Percentiles rank a stretch among this genome's conserved stretches.
Evolutionary conservation across 495 filamentous ascomycete genomes (phyloP).

Genomic region (Penicillium argentinense): DNA sequence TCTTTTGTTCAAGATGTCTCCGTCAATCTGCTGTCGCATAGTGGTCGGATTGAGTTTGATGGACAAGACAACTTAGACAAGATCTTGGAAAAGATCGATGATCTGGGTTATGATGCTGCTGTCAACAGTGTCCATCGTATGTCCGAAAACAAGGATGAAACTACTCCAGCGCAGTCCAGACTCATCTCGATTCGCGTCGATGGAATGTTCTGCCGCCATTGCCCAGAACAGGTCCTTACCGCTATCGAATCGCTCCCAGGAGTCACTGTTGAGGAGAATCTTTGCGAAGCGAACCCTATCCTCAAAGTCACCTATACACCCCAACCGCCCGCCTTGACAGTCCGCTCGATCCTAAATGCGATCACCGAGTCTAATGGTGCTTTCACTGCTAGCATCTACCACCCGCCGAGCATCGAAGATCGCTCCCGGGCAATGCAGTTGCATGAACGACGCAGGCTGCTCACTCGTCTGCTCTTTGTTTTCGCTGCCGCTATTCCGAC

Average conservation of each 20-base stretch:
- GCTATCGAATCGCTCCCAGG: conserved; percentile 53
- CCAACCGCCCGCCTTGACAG: conserved; percentile 65
- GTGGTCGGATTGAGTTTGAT: conserved; percentile 63
- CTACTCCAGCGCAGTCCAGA: conserved; percentile 37
- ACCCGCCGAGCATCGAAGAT: conserved; percentile 83
- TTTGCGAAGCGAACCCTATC: conserved; percentile 60
- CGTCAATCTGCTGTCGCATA: conserved; percentile 74
- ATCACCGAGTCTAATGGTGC: conserved; percentile 63
- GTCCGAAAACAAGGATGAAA: conserved; percentile 7
- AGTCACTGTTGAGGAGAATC: conserved; percentile 48
- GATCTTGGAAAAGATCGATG: conserved; percentile 71
- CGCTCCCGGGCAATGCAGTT: conserved; percentile 69
- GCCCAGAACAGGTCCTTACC: conserved; percentile 60
- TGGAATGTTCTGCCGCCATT: conserved; percentile 88
- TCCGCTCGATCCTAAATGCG: conserved; percentile 67
- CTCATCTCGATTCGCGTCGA: conserved; percentile 67
- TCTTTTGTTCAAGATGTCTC: conserved; percentile 62
- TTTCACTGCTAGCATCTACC: conserved; percentile 70
- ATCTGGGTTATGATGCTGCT: conserved; percentile 73
- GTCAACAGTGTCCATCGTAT: conserved; percentile 43
- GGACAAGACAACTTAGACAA: conserved; percentile 52
- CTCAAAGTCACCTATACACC: conserved; percentile 72
- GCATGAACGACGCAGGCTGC: conserved; percentile 59
- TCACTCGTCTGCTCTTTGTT: conserved; percentile 67
- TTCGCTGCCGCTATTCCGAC: conserved; percentile 79